phyloP scores from a whole-genome alignment of 768 basidiomycete species.

The Boletus tylopilopsis region DNA sequence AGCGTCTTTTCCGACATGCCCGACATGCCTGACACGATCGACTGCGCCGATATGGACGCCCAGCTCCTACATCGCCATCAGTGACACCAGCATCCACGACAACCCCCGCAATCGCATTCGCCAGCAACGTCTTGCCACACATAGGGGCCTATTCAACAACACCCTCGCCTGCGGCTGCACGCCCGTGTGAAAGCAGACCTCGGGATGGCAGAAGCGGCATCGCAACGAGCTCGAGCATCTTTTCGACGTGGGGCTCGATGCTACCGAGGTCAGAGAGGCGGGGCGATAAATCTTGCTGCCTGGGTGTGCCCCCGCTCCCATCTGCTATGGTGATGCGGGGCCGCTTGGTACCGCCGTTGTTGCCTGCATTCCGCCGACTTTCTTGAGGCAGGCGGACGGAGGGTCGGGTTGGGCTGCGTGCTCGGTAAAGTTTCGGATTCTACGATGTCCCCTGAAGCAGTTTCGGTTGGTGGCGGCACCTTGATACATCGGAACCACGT shows the following conservation, averaged over 20 bases:
- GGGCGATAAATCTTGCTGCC: no score
- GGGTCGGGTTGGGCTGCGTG: no score
- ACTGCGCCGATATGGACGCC: constrained; percentile 92
- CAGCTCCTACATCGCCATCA: constrained; percentile 74
- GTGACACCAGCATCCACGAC: no score
- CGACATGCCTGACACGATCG: constrained; percentile 96
- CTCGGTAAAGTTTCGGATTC: no score
- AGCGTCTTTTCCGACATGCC: constrained; percentile 97
- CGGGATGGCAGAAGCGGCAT: constrained; percentile 94
- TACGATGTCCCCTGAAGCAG: no score
- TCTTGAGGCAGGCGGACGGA: no score
- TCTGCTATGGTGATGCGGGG: constrained; percentile 34
- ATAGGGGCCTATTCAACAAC: constrained; percentile 93
- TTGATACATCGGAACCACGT: no score
- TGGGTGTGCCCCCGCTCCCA: no score
- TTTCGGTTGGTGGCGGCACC: no score
- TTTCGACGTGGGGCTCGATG: constrained; percentile 80
- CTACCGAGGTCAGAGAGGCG: constrained; percentile 87
- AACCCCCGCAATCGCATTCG: constrained; percentile 94
- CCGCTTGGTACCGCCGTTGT: constrained; percentile 55
- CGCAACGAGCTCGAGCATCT: constrained; percentile 93
- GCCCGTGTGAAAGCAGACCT: constrained; percentile 91
- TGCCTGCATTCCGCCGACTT: no score
- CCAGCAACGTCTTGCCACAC: constrained; percentile 93
- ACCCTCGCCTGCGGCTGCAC: constrained; percentile 92